Base-by-base conservation (phyloP, 768 basidiomycete species). In the Xanthoconium stramineum region DNA sequence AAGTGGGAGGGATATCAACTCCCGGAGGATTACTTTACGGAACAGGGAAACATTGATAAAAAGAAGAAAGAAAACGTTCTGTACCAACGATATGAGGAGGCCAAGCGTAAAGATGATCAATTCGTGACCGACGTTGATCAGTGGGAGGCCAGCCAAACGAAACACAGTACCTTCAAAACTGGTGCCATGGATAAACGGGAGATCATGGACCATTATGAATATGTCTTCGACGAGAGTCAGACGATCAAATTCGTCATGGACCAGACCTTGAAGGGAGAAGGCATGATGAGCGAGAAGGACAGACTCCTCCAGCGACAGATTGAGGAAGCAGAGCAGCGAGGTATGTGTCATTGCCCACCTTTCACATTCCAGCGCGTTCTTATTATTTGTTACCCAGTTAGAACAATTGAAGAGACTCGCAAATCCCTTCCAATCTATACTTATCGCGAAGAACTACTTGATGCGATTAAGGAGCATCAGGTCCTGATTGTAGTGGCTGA, bases 401-500 rank as follows among this genome's bases (percentile, higher is more conserved):
- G 88, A 73, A 79, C 87, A 1, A 97, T 99, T 36, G 95, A 98
- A 42, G 91, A 97, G 60, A 93, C 91, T 0, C 86, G 97, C 52
- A 95, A 97, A 69, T 91, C 86, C 3, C 78, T 99, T 20, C 97
- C 97, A 2, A 95, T 98, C 54, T 98, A 89, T 65, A 77, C 82
- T 13, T 96, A 87, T 75, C 90, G 94, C 49, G 86, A 96, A 44
- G 79, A 93, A 53, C 84, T 98, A 20, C 85, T 99, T 10, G 82
- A 86, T 20, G 97, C 97, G 0, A 88, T 99, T 57, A 83, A 83
- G 42, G 83, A 94, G 36, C 89, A 97, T 66, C 97, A 98, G 66
- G 90, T 98, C 19, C 84, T 99, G 61, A 94, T 99, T 55, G 94
- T 99, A 47, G 94, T 97, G 48, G 97, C 96, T 12, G 97, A 99